Percentiles rank a stretch among this genome's conserved stretches.
Conservation (phyloP, 2,329 filamentous ascomycete genomes). For the Tolypocladium ovalisporum region DNA sequence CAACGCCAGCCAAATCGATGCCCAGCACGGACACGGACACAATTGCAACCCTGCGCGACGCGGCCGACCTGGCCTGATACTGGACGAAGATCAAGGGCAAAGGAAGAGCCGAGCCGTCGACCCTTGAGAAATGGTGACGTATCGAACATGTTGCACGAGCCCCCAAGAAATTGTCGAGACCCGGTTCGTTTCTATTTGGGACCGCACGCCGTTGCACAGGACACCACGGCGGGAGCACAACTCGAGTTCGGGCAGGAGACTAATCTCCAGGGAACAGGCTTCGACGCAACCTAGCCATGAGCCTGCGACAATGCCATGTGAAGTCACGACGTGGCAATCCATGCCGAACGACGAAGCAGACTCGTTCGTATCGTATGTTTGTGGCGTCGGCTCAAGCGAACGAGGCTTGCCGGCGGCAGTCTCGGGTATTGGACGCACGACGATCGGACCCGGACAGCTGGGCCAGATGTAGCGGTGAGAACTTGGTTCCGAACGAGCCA, state of each 20-base stretch:
- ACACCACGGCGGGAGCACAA: not conserved
- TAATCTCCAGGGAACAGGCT: not conserved
- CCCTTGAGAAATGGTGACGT: not conserved
- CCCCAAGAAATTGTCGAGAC: not conserved
- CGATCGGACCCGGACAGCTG: not conserved
- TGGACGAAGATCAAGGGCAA: not conserved
- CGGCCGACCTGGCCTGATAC: not conserved
- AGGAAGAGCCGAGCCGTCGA: not conserved
- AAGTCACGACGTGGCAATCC: not conserved
- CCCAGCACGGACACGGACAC: not conserved
- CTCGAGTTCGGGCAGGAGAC: not conserved
- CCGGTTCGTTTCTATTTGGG: not conserved
- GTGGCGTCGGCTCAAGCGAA: not conserved
- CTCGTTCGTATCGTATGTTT: not conserved
- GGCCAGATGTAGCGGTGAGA: slow-evolving; percentile 1
- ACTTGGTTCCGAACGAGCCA: slow-evolving; percentile 3
- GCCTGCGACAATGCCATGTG: not conserved
- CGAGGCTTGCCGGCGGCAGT: not conserved
- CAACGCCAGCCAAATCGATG: not conserved
- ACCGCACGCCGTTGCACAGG: not conserved
- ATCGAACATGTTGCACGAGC: not conserved
- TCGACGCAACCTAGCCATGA: not conserved
- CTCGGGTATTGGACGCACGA: not conserved
- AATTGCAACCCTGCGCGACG: not conserved
- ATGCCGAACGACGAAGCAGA: not conserved